Evolutionary conservation across 148 eudicot genomes (phyloP), one percentile per base, ranked within the genome.

Genomic region (Rhododendron griersonianum): DNA sequence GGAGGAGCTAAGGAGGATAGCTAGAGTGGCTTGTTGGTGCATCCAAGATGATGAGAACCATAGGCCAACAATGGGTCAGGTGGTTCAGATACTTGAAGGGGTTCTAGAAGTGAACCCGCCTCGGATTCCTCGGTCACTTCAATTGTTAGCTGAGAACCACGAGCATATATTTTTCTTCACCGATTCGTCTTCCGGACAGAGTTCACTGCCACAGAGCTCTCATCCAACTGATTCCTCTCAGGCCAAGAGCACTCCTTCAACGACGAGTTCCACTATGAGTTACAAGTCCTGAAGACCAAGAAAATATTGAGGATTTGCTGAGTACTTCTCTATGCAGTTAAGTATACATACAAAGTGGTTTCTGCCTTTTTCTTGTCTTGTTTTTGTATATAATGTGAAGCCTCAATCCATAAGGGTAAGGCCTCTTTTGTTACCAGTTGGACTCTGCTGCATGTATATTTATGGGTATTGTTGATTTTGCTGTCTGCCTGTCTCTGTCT

Each of bases 1-100:
- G 9, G 90, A 89, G 18, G 94, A 93, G 87, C 87, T 93, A 23
- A 11, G 44, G 57, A 91, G 89, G 78, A 55, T 93, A 21, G 90
- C 95, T 69, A 92, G 87, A 78, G 86, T 93, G 65, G 94, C 95
- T 37, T 92, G 95, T 85, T 95, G 98, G 98, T 93, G 98, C 80
- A 91, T 92, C 47, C 95, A 94, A 81, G 97, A 93, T 81, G 92
- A 93, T 35, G 98, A 93, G 86, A 84, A 83, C 51, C 67, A 74
- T 7, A 90, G 96, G 85, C 96, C 98, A 7, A 73, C 95, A 9
- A 95, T 93, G 95, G 91, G 98, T 18, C 96, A 90, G 69, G 91
- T 94, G 5, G 95, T 92, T 86, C 96, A 93, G 82, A 88, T 92
- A 44, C 95, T 95, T 11, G 98, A 95, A 86, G 93, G 96, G 4